These are phyloP conservation scores for Candolleomyces eurysporus DNA, from an alignment of 768 basidiomycete genomes.

Conservation along the genomic window DNA sequence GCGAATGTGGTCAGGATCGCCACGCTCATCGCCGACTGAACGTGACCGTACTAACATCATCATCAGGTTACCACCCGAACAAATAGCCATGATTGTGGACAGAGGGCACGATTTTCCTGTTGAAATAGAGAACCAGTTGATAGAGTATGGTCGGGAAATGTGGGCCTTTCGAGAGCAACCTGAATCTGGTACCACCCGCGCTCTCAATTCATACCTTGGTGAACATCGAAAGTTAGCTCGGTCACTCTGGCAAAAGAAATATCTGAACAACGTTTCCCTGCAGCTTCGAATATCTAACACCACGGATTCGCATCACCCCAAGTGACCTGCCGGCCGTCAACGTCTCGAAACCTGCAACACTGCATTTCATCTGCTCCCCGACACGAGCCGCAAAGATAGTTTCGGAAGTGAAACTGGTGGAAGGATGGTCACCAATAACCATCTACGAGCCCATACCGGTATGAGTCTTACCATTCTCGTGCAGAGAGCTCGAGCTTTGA, in stretches of 20 bases:
- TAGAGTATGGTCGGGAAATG: slow-evolving; percentile 67
- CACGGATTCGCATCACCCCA: slow-evolving; percentile 69
- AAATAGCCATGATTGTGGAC: slow-evolving; percentile 84
- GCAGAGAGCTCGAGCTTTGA: neutral
- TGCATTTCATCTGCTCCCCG: slow-evolving; percentile 90
- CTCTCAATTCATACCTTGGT: slow-evolving; percentile 72
- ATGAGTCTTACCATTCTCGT: neutral
- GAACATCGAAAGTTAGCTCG: slow-evolving; percentile 61
- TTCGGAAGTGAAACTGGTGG: slow-evolving; percentile 52
- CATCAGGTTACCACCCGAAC: slow-evolving; percentile 60
- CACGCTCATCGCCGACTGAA: neutral
- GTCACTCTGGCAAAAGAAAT: neutral
- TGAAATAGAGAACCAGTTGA: slow-evolving; percentile 51
- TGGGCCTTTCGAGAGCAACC: slow-evolving; percentile 72
- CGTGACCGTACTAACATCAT: neutral
- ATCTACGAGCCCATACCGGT: slow-evolving; percentile 91
- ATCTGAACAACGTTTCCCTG: neutral
- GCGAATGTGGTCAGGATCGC: slow-evolving; percentile 62
- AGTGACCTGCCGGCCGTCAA: slow-evolving; percentile 57
- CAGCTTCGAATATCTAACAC: slow-evolving; percentile 79
- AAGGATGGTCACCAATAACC: slow-evolving; percentile 61
- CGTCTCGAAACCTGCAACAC: slow-evolving; percentile 45
- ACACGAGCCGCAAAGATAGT: slow-evolving; percentile 64
- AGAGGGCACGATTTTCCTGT: slow-evolving; percentile 73
- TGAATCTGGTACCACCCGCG: slow-evolving; percentile 60